Conservation (phyloP, 495 filamentous ascomycete genomes). For the Xylaria scruposa region DNA sequence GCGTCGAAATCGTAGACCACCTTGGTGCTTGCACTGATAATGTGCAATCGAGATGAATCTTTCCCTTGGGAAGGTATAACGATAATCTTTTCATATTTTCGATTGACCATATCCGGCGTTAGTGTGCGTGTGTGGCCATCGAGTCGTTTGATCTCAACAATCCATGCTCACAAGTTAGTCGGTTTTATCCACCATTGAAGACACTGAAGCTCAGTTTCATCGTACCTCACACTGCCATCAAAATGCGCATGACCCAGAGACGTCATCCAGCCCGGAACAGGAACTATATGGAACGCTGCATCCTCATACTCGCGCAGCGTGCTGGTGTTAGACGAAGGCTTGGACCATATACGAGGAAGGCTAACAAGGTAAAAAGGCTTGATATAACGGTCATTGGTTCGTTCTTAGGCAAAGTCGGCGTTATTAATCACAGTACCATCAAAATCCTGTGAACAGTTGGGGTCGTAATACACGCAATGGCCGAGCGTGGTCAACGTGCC, state of each 20-base stretch:
- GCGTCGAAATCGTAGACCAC: constrained; percentile 57
- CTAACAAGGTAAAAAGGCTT: constrained; percentile 67
- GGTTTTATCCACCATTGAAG: constrained; percentile 51
- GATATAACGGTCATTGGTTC: constrained; percentile 64
- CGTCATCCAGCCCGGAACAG: not conserved
- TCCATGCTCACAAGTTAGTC: constrained; percentile 65
- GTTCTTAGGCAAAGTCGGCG: constrained; percentile 48
- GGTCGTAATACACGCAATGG: constrained; percentile 56
- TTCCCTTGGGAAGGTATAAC: too few relatives aligned
- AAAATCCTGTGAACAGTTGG: constrained; percentile 54
- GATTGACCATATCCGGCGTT: constrained; percentile 56
- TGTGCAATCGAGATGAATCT: constrained; percentile 63
- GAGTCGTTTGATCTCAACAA: not conserved
- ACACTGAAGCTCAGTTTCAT: not conserved
- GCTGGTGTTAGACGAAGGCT: not conserved
- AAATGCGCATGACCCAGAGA: not conserved
- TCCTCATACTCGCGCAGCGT: not conserved
- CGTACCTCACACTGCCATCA: not conserved
- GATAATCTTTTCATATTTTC: constrained; percentile 34
- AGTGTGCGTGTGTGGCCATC: constrained; percentile 4
- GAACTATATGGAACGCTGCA: not conserved
- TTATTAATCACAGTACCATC: constrained; percentile 62
- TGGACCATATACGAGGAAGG: constrained; percentile 61
- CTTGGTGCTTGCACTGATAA: constrained; percentile 58
- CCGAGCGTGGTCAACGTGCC: constrained; percentile 57